Conservation (phyloP, 257 asterid genomes). For the Eustoma russellianum region DNA sequence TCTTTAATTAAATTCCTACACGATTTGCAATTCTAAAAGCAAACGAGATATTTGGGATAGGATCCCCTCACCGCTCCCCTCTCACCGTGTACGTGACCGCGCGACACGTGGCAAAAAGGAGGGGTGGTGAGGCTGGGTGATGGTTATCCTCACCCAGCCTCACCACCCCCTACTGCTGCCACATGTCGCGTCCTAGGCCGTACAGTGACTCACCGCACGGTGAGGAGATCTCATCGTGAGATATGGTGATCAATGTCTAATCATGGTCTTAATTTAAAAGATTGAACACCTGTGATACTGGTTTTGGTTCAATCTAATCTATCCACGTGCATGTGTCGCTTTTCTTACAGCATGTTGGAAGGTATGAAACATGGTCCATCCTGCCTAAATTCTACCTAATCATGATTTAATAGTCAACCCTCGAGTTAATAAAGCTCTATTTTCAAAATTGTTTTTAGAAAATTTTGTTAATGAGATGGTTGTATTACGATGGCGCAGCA, state of each 20-base stretch:
- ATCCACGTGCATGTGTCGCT: slow-evolving; percentile 29
- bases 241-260: slow-evolving; percentile 34
- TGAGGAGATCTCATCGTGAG: too few species aligned
- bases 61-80: too few species aligned
- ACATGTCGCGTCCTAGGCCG: too few species aligned
- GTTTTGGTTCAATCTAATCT: slow-evolving; percentile 5
- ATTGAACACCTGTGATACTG: slow-evolving; percentile 12
- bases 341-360: slow-evolving; percentile 45
- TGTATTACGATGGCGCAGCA: too few species aligned
- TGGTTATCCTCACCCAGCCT: too few species aligned
- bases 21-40: slow-evolving; percentile 28
- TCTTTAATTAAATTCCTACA: too few species aligned
- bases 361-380: slow-evolving; percentile 40
- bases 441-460: slow-evolving; percentile 24
- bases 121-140: too few species aligned
- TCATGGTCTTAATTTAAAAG: slow-evolving; percentile 5
- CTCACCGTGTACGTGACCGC: too few species aligned
- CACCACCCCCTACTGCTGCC: too few species aligned
- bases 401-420: slow-evolving; percentile 33
- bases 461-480: too few species aligned
- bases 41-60: slow-evolving; percentile 16
- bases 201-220: too few species aligned
- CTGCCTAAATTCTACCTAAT: slow-evolving; percentile 19
- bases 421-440: slow-evolving; percentile 27
- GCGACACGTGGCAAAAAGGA: too few species aligned